phyloP scores from a whole-genome alignment of 1,284 basidiomycete species.

The Cryptococcus neoformans region DNA sequence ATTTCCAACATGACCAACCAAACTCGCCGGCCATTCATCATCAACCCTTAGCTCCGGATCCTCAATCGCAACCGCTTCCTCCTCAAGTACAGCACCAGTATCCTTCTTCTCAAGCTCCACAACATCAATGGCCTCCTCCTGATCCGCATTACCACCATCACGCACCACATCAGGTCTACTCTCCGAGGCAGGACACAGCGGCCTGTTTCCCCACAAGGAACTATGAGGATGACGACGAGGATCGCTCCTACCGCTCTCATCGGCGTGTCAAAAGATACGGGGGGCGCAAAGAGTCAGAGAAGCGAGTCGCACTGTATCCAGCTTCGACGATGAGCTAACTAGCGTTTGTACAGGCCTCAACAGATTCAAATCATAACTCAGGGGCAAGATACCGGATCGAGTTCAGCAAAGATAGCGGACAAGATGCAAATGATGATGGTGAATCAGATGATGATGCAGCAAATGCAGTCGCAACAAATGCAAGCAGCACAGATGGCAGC shows the following conservation, averaged over 20 bases:
- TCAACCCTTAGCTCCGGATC: neutral
- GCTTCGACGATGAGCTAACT: too few relatives aligned
- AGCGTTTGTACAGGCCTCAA: constrained; percentile 3
- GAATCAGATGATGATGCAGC: constrained; percentile 38
- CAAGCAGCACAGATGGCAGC: constrained; percentile 32
- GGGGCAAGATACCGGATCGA: neutral
- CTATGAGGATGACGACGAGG: too few relatives aligned
- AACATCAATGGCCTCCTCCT: neutral
- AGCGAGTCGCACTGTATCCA: too few relatives aligned
- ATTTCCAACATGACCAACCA: neutral
- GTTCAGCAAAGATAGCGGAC: constrained; percentile 10
- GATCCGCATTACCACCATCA: neutral
- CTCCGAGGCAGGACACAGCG: too few relatives aligned
- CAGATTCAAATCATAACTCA: constrained; percentile 12
- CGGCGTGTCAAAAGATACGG: too few relatives aligned
- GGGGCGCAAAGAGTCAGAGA: too few relatives aligned
- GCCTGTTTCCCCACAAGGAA: too few relatives aligned
- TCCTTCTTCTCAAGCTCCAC: neutral
- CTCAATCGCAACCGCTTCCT: neutral
- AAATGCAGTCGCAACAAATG: constrained; percentile 35
- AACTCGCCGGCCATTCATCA: neutral
- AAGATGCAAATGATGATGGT: constrained; percentile 38
- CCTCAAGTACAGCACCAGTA: neutral
- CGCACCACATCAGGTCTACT: too few relatives aligned
- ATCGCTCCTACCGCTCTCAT: too few relatives aligned